These are phyloP conservation scores for Triticum aestivum DNA, from an alignment of 176 grass and related monocot genomes.

Conservation along the genomic window DNA sequence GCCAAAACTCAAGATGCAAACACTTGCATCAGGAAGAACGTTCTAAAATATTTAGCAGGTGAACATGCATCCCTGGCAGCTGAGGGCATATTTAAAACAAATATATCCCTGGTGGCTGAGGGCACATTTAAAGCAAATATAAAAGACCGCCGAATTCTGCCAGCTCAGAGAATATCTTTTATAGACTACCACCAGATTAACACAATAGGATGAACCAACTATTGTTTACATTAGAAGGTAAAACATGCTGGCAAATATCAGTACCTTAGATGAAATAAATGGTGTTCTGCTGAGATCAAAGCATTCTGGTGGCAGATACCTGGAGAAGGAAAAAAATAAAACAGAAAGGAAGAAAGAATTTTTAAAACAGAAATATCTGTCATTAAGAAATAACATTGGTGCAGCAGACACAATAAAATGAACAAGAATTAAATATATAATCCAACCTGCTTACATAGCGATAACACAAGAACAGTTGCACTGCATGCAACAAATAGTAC, in stretches of 20 bases:
- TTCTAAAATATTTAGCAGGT: conserved; percentile 13
- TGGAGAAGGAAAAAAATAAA: conserved; percentile 39
- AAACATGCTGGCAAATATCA: conserved; percentile 26
- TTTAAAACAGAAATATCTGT: not conserved
- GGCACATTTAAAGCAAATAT: too few species aligned
- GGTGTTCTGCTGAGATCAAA: conserved; percentile 97
- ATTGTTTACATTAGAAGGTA: conserved; percentile 6
- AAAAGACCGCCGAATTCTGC: too few species aligned
- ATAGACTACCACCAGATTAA: not conserved
- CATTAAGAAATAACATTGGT: conserved; percentile 11
- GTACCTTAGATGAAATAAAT: conserved; percentile 98
- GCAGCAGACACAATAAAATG: not conserved
- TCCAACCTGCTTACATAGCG: not conserved
- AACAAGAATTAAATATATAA: conserved; percentile 2
- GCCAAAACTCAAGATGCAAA: not conserved
- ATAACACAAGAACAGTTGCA: not conserved
- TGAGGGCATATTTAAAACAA: not conserved
- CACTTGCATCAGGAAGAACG: not conserved
- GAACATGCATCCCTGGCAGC: not conserved
- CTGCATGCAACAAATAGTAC: conserved; percentile 2
- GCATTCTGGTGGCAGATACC: conserved; percentile 99
- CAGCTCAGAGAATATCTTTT: not conserved
- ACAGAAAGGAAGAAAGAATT: too few species aligned
- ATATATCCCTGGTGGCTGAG: too few species aligned
- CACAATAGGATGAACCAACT: not conserved